A percentile compares a stretch with the other conserved stretches of the same genome.
These are phyloP conservation scores for Scedosporium aurantiacum DNA, from an alignment of 2,329 filamentous ascomycete species.

Conservation along the genomic window DNA sequence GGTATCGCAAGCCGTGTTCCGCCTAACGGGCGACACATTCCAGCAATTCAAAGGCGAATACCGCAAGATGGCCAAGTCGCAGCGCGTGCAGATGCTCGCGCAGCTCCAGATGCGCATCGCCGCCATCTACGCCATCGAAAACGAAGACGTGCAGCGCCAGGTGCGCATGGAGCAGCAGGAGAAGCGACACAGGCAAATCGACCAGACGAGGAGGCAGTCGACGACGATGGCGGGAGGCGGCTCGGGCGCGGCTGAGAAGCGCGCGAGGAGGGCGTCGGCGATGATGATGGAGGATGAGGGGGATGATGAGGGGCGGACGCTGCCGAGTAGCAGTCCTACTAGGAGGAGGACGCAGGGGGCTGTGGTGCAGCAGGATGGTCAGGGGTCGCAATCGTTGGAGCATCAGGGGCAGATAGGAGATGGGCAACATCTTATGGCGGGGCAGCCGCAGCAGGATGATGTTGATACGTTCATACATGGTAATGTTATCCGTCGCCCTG, in stretches of 20 bases:
- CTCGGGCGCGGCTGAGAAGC: conserved; percentile 8
- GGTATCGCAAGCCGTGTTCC: conserved; percentile 25
- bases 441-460: conserved; percentile 3
- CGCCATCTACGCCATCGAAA: conserved; percentile 33
- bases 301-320: neutral
- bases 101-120: conserved; percentile 30
- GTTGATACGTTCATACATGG: conserved; percentile 3
- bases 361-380: conserved; percentile 16
- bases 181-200: conserved; percentile 26
- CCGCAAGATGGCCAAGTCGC: conserved; percentile 28
- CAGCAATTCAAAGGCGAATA: conserved; percentile 32
- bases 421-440: neutral
- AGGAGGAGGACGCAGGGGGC: conserved; percentile 9
- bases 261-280: conserved; percentile 13
- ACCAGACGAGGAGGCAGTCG: conserved; percentile 18
- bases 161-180: conserved; percentile 26
- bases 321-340: neutral
- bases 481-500: neutral
- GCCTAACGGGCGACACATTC: conserved; percentile 31
- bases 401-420: conserved; percentile 12
- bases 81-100: conserved; percentile 26
- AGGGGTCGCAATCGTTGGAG: conserved; percentile 14
- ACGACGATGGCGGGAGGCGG: neutral
- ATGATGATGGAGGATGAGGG: neutral
- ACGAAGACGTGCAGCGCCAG: conserved; percentile 30